Evolutionary conservation across 1,139 yeast species (phyloP), one percentile per base, ranked within the genome.

Genomic region (Kluyveromyces sp.): DNA sequence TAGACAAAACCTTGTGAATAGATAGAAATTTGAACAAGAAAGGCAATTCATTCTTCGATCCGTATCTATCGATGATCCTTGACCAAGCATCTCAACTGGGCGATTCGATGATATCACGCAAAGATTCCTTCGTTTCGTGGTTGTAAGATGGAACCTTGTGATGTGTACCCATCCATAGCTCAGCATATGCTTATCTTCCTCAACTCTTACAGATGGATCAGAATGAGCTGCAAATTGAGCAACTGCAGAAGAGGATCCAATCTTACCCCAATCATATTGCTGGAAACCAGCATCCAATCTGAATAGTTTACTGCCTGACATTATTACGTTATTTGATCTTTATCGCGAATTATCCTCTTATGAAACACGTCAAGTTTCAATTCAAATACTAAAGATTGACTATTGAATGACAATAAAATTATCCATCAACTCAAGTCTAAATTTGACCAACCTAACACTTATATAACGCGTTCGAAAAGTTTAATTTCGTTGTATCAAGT

Each of bases 101-200:
- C 4, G 69, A 61, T 31, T 72, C 68, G 43, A 90, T 78, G 42
- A 87, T 66, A 21, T 84, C 86, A 52, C 90, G 75, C 61, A 92
- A 74, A 28, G 74, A 63, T 53, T 75, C 69, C 36, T 79, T 79
- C 34, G 72, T 67, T 30, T 72, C 76, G 25, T 76, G 74, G 39
- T 78, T 75, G 45, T 70, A 70, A n/a, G 96, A 83, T 25, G 97
- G 97, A 10, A 86, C 89, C 43, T 85, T 83, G 45, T 95, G 94
- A 63, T 92, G 98, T 30, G 97, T 89, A 30, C 98, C 98, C 98
- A 92, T 92, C 98, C 98, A 92, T 57, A 92, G 74, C 65, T 86
- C 95, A 34, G 95, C 95, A 59, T 86, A 86, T 8, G 97, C 64
- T 82, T 79, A 40, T 72, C 48, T 57, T 82, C 90, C 55, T 84